Evolutionary conservation across 176 grass and related monocot genomes (phyloP).

Genomic region (Musa acuminata): DNA sequence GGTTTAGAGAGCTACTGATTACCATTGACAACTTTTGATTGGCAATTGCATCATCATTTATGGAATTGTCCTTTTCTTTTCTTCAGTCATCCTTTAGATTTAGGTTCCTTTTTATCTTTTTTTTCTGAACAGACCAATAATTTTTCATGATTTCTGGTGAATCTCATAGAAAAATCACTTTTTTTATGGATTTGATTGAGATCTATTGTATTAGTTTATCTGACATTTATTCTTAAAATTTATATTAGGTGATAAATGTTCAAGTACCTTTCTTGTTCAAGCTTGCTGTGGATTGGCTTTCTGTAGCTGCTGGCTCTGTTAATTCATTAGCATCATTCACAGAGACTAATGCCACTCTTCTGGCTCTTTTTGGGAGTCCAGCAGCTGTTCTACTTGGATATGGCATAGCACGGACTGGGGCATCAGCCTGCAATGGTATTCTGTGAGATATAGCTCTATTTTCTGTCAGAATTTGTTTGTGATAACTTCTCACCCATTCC

Average conservation of each 20-base stretch:
- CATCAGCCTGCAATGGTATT: conserved; percentile 83
- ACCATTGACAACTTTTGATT: too few species aligned
- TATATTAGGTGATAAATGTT: conserved; percentile 95
- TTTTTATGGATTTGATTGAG: background rate
- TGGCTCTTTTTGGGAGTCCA: conserved; percentile 96
- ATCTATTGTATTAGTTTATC: conserved; percentile 23
- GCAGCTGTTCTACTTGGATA: conserved; percentile 95
- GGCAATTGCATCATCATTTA: background rate
- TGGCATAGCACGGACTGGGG: conserved; percentile 89
- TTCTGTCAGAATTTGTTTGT: conserved; percentile 3
- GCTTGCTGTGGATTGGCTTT: conserved; percentile 92
- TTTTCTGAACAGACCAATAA: background rate
- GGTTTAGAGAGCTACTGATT: too few species aligned
- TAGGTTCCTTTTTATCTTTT: background rate
- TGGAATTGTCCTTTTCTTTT: background rate
- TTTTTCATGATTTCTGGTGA: background rate
- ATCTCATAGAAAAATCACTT: background rate
- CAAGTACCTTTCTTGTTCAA: conserved; percentile 99
- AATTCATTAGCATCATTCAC: conserved; percentile 75
- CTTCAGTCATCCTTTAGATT: background rate
- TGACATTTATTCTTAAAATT: conserved; percentile 36
- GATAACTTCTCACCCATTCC: background rate
- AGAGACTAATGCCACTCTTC: conserved; percentile 76
- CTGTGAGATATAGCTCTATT: conserved; percentile 1
- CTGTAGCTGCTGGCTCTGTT: conserved; percentile 58